Percentiles rank a stretch among this genome's conserved stretches.
phyloP scores from a whole-genome alignment of 352 stramenopile genomes.

The Hyaloperonospora arabidopsidis region DNA sequence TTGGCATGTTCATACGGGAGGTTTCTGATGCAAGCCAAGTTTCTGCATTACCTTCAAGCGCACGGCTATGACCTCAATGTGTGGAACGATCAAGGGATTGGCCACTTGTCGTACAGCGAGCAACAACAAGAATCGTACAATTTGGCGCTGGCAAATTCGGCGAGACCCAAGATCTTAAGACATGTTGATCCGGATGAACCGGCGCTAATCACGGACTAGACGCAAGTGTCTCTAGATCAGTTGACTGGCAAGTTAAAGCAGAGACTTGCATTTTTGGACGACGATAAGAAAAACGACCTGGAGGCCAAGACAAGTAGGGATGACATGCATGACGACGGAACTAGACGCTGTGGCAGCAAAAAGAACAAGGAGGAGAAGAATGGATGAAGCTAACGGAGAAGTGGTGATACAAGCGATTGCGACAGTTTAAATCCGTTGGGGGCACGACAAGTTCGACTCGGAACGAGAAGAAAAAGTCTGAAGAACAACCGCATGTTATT shows the following conservation, averaged over 20 bases:
- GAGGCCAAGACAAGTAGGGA: neutral
- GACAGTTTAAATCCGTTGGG: slow-evolving; percentile 8
- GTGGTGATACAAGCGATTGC: slow-evolving; percentile 7
- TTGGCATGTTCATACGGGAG: slow-evolving; percentile 35
- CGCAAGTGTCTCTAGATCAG: slow-evolving; percentile 34
- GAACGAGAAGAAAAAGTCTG: slow-evolving; percentile 20
- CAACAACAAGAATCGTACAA: slow-evolving; percentile 33
- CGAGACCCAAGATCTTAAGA: slow-evolving; percentile 29
- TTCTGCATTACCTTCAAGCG: slow-evolving; percentile 61
- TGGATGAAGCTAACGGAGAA: slow-evolving; percentile 15
- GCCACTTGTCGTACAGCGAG: slow-evolving; percentile 58
- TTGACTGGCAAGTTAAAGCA: slow-evolving; percentile 25
- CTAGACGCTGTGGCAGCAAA: slow-evolving; percentile 19
- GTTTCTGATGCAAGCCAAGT: slow-evolving; percentile 68
- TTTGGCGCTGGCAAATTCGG: slow-evolving; percentile 19
- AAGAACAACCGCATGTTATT: slow-evolving; percentile 9
- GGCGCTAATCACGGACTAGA: slow-evolving; percentile 35
- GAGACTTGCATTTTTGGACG: slow-evolving; percentile 20
- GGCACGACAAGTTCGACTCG: slow-evolving; percentile 9
- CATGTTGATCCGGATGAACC: slow-evolving; percentile 31
- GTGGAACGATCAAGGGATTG: slow-evolving; percentile 67
- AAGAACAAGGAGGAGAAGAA: slow-evolving; percentile 35
- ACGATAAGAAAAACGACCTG: slow-evolving; percentile 4
- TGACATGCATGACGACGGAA: slow-evolving; percentile 14
- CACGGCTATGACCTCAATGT: slow-evolving; percentile 74